Conservation (phyloP, 202 grass and related monocot genomes). For the Musa balbisiana region DNA sequence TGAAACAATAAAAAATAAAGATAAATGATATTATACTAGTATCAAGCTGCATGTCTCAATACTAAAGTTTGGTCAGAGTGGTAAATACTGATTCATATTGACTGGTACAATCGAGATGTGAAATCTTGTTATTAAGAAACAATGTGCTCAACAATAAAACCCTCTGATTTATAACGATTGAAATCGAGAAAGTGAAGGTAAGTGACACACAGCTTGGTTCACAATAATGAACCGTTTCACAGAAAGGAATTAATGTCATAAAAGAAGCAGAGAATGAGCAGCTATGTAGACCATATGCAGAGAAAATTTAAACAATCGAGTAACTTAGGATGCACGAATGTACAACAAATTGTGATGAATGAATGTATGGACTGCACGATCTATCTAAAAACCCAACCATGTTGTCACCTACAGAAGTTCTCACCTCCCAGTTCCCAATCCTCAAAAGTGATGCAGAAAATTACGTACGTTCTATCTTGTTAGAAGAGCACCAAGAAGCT, state of each 20-base stretch:
- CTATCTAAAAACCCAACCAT: background rate
- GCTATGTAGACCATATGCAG: background rate
- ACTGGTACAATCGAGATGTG: too few relatives aligned
- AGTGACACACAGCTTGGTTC: background rate
- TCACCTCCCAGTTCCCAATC: slow-evolving; percentile 93
- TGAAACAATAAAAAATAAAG: too few relatives aligned
- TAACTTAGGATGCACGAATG: background rate
- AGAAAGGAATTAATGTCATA: background rate
- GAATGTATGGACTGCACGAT: too few relatives aligned
- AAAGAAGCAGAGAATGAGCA: background rate
- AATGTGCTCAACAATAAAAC: too few relatives aligned
- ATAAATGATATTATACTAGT: too few relatives aligned
- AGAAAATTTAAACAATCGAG: background rate
- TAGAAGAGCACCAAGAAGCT: slow-evolving; percentile 25
- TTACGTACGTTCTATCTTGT: slow-evolving; percentile 80
- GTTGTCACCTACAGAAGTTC: slow-evolving; percentile 3
- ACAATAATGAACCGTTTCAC: background rate
- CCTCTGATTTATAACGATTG: background rate
- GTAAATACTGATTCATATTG: too few relatives aligned
- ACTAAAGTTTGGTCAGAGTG: too few relatives aligned
- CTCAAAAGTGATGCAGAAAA: slow-evolving; percentile 69
- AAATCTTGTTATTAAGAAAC: too few relatives aligned
- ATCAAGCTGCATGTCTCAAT: too few relatives aligned
- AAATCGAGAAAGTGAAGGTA: background rate
- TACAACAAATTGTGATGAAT: background rate